Evolutionary conservation across 1,284 basidiomycete genomes (phyloP).

Genomic region (Trichosporon inkin): DNA sequence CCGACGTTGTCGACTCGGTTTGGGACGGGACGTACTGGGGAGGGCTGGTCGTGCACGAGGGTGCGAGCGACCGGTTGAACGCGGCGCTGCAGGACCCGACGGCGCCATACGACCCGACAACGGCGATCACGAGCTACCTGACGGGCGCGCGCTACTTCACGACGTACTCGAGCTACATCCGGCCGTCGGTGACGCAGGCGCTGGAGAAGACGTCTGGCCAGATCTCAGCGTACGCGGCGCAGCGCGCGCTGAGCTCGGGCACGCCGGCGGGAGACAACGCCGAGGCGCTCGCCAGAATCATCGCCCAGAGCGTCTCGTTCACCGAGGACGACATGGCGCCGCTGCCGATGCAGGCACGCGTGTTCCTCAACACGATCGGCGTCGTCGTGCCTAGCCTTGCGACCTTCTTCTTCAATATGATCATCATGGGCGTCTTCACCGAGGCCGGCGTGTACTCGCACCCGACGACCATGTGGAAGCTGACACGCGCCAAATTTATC

Average conservation of each 20-base stretch:
- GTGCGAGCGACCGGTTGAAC: background rate
- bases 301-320: background rate
- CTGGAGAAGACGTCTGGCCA: background rate
- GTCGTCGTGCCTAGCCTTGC: slow-evolving; percentile 18
- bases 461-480: slow-evolving; percentile 10
- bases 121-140: background rate
- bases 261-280: background rate
- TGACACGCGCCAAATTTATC: slow-evolving; percentile 11
- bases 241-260: background rate
- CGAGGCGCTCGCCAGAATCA: background rate
- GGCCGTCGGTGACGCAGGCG: background rate
- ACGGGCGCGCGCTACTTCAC: slow-evolving; percentile 8
- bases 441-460: slow-evolving; percentile 18
- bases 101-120: background rate
- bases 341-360: slow-evolving; percentile 17
- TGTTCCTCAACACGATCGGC: slow-evolving; percentile 19
- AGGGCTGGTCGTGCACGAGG: background rate
- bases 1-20: background rate
- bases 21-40: slow-evolving; percentile 4
- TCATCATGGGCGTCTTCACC: slow-evolving; percentile 20
- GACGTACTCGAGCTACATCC: slow-evolving; percentile 1
- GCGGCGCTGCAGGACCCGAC: background rate
- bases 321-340: slow-evolving; percentile 13
- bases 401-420: slow-evolving; percentile 17
- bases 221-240: background rate